Evolutionary conservation across 768 basidiomycete species (phyloP).

Genomic region (Termitomyces sp.): DNA sequence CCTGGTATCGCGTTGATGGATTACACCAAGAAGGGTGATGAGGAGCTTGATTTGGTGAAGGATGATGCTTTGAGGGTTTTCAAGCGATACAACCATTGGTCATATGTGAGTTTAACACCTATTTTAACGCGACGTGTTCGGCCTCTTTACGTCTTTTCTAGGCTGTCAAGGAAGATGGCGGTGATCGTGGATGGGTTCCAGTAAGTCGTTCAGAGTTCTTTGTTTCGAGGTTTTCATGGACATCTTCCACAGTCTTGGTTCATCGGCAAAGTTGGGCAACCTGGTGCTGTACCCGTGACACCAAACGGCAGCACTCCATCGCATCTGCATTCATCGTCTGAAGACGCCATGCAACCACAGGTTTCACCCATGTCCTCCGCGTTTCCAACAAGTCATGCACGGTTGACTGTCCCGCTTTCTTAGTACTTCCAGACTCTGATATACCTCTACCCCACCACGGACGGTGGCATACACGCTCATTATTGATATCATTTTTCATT

Average conservation of each 20-base stretch:
- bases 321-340: constrained; percentile 22
- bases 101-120: constrained; percentile 54
- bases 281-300: constrained; percentile 44
- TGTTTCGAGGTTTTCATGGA: neutral
- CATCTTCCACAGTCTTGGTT: constrained; percentile 74
- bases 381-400: constrained; percentile 53
- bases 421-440: neutral
- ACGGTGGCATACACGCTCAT: neutral
- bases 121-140: constrained; percentile 7
- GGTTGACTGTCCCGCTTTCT: constrained; percentile 21
- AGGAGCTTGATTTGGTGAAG: constrained; percentile 85
- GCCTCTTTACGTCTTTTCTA: constrained; percentile 22
- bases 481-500: constrained; percentile 1
- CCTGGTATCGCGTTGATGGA: constrained; percentile 97
- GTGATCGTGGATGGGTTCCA: constrained; percentile 96
- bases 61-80: constrained; percentile 90
- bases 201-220: constrained; percentile 32
- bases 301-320: constrained; percentile 35
- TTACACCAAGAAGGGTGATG: constrained; percentile 89
- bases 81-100: constrained; percentile 98
- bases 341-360: constrained; percentile 43
- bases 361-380: constrained; percentile 82
- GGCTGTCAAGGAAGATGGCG: constrained; percentile 92
- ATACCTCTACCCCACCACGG: neutral
- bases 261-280: constrained; percentile 74